phyloP scores from a whole-genome alignment of 1,284 basidiomycete species.

The Papiliotrema terrestris region DNA sequence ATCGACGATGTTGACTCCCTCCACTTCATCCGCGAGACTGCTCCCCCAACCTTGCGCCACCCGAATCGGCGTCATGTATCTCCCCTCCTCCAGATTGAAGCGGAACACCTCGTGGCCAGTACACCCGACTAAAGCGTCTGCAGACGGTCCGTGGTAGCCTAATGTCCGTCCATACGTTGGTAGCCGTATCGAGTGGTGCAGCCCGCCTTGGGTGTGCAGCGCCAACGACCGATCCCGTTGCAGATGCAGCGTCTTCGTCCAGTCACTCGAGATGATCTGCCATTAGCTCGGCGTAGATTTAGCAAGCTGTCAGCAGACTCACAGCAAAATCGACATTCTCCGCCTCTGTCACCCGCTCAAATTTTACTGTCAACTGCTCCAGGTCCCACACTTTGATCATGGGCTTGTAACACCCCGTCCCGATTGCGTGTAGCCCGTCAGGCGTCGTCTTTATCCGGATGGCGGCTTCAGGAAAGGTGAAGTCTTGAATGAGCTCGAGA shows the following conservation, averaged over 20 bases:
- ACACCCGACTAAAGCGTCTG: constrained; percentile 73
- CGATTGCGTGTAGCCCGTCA: constrained; percentile 88
- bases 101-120: constrained; percentile 84
- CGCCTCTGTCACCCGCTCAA: constrained; percentile 90
- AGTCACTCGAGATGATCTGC: constrained; percentile 93
- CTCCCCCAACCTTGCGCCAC: constrained; percentile 57
- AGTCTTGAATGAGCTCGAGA: constrained; percentile 88
- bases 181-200: constrained; percentile 89
- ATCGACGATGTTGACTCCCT: constrained; percentile 87
- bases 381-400: constrained; percentile 96
- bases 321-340: constrained; percentile 98
- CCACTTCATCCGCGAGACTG: constrained; percentile 52
- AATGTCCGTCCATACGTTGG: constrained; percentile 89
- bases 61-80: constrained; percentile 75
- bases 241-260: constrained; percentile 97
- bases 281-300: neutral
- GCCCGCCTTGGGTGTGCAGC: constrained; percentile 89
- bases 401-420: constrained; percentile 97
- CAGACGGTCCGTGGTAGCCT: constrained; percentile 81
- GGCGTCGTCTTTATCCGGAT: constrained; percentile 85
- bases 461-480: constrained; percentile 95
- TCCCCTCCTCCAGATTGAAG: constrained; percentile 91
- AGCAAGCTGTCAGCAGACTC: too few relatives aligned
- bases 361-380: constrained; percentile 88
- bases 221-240: constrained; percentile 94